Percentiles rank a stretch among this genome's conserved stretches.
phyloP scores from a whole-genome alignment of 306 rosid species.

The Casuarina cunninghamiana region DNA sequence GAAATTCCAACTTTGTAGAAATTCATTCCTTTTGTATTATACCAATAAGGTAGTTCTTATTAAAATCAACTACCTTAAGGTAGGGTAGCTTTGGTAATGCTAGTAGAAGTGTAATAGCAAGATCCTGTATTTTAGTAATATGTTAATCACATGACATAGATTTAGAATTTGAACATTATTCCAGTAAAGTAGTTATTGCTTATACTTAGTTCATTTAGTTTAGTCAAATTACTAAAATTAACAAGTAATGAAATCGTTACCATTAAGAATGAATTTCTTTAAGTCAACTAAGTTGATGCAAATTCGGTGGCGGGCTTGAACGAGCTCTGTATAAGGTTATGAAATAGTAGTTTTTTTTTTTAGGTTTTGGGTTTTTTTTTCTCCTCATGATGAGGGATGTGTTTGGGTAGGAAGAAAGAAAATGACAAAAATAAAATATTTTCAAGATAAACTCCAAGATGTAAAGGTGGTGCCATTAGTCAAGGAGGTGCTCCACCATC shows the following conservation, averaged over 20 bases:
- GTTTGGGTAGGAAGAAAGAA: too few relatives aligned
- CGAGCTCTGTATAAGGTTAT: too few relatives aligned
- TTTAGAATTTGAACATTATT: too few relatives aligned
- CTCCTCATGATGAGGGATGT: too few relatives aligned
- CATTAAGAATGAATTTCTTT: background rate
- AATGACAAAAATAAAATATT: too few relatives aligned
- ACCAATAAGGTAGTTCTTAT: constrained; percentile 35
- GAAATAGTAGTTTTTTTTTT: too few relatives aligned
- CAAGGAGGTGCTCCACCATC: too few relatives aligned
- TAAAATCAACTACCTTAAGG: constrained; percentile 29
- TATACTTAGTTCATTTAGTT: constrained; percentile 17
- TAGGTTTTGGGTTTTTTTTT: too few relatives aligned
- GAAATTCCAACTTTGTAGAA: background rate
- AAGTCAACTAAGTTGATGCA: too few relatives aligned
- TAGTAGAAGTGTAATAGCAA: constrained; percentile 32
- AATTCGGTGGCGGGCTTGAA: too few relatives aligned
- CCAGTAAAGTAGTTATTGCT: constrained; percentile 34
- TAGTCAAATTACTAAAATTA: constrained; percentile 17
- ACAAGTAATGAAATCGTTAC: constrained; percentile 31
- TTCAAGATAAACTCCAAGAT: too few relatives aligned
- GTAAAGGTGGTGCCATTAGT: too few relatives aligned
- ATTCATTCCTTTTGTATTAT: constrained; percentile 32
- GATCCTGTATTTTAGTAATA: constrained; percentile 24
- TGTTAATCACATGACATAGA: constrained; percentile 10
- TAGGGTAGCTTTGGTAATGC: constrained; percentile 26